phyloP scores from a whole-genome alignment of 352 stramenopile species.

The Globisporangium uncinulatum region DNA sequence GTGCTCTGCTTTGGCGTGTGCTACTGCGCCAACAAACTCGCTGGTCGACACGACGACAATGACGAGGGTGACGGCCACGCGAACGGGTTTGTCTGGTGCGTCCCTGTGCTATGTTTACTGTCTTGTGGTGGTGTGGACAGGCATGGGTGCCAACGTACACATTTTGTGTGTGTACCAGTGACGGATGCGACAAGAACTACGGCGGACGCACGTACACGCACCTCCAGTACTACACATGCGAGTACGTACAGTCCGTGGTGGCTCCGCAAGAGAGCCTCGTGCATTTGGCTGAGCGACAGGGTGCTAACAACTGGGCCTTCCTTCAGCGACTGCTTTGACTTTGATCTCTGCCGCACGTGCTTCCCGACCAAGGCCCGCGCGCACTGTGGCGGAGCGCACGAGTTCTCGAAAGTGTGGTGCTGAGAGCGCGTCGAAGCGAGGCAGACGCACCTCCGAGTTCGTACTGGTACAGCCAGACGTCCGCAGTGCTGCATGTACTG shows the following conservation, averaged over 20 bases:
- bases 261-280: conserved; percentile 1
- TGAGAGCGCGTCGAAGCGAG: background rate
- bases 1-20: conserved; percentile 34
- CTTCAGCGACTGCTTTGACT: conserved; percentile 33
- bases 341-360: conserved; percentile 22
- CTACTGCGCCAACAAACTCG: conserved; percentile 16
- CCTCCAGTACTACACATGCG: conserved; percentile 13
- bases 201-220: background rate
- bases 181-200: conserved; percentile 7
- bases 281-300: too few species aligned
- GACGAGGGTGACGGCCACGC: background rate
- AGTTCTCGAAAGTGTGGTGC: conserved; percentile 8
- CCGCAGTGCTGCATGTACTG: too few species aligned
- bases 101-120: background rate
- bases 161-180: conserved; percentile 1
- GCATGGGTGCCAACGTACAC: background rate
- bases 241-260: conserved; percentile 10
- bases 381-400: conserved; percentile 10
- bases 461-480: background rate
- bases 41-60: conserved; percentile 12
- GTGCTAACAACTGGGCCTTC: background rate
- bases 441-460: background rate
- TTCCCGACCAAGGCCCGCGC: conserved; percentile 1
- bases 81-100: conserved; percentile 15
- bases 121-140: background rate